Evolutionary conservation across 163 green algal genomes (phyloP), one percentile per base, ranked within the genome.

Genomic region (Botryococcus braunii): DNA sequence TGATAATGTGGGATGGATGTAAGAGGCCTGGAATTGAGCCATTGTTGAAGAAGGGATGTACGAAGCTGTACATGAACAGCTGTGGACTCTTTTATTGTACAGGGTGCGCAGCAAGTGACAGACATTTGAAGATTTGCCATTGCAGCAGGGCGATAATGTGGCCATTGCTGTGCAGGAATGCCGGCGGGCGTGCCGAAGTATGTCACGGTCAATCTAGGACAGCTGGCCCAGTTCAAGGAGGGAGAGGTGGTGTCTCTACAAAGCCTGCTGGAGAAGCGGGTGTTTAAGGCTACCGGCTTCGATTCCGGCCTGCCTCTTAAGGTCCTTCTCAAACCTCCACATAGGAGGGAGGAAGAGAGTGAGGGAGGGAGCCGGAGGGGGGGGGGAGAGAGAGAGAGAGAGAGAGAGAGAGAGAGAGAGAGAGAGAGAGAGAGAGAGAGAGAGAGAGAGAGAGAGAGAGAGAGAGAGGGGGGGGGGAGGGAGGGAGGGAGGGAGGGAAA

Each of bases 81-180:
- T n/a, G n/a, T n/a, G n/a, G n/a, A n/a, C n/a, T n/a, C n/a, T n/a
- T n/a, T n/a, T n/a, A n/a, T n/a, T n/a, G n/a, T n/a, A n/a, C n/a
- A n/a, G n/a, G n/a, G n/a, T n/a, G n/a, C n/a, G n/a, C n/a, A n/a
- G n/a, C n/a, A n/a, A n/a, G n/a, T n/a, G n/a, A n/a, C n/a, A n/a
- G n/a, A n/a, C n/a, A n/a, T n/a, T n/a, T n/a, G n/a, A n/a, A n/a
- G n/a, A n/a, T n/a, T n/a, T n/a, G n/a, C n/a, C n/a, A n/a, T n/a
- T n/a, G n/a, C n/a, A n/a, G n/a, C n/a, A n/a, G n/a, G n/a, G 23
- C 25, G n/a, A n/a, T 46, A 32, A 9, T n/a, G 17, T 62, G 6
- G 73, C n/a, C n/a, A n/a, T n/a, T n/a, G n/a, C n/a, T n/a, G n/a
- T 61, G 65, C 82, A 95, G 91, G 92, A 72, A 99, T 97, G 91